phyloP scores from a whole-genome alignment of 371 early-diverging fungal species.

The Mortierella sp. region DNA sequence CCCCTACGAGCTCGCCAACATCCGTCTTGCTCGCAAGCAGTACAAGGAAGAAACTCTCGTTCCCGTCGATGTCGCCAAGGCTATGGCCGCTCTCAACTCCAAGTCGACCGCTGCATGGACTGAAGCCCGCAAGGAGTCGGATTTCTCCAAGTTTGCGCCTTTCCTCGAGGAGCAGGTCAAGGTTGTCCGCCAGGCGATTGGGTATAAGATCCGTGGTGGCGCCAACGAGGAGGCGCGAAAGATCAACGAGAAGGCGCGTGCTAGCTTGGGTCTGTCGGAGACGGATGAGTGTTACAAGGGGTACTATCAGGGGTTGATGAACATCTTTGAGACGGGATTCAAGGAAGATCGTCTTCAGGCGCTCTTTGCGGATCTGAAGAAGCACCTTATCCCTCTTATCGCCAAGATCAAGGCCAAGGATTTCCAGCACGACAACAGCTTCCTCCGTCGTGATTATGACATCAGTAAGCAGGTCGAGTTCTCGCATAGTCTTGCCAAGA shows the following conservation, averaged over 20 bases:
- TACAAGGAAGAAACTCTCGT: conserved; percentile 34
- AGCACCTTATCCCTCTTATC: conserved; percentile 55
- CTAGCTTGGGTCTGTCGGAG: conserved; percentile 27
- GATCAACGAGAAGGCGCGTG: conserved; percentile 47
- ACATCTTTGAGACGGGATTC: conserved; percentile 57
- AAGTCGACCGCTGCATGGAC: conserved; percentile 42
- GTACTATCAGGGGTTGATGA: conserved; percentile 50
- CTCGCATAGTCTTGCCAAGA: conserved; percentile 52
- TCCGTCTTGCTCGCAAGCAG: conserved; percentile 37
- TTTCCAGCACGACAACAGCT: conserved; percentile 47
- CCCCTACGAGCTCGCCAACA: conserved; percentile 56
- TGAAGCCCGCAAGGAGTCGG: conserved; percentile 51
- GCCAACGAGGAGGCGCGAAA: conserved; percentile 38
- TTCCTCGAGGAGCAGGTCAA: conserved; percentile 50
- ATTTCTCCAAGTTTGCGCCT: conserved; percentile 58
- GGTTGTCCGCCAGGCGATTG: conserved; percentile 35
- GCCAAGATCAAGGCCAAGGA: conserved; percentile 56
- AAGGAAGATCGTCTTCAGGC: conserved; percentile 45
- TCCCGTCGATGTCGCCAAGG: conserved; percentile 42
- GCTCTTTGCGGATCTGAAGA: conserved; percentile 55
- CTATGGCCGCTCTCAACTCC: conserved; percentile 42
- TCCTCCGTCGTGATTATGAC: conserved; percentile 45
- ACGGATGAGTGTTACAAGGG: conserved; percentile 50
- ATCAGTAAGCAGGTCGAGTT: conserved; percentile 52
- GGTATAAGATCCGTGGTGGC: conserved; percentile 33